Evolutionary conservation across 1,284 basidiomycete species (phyloP), one percentile per base, ranked within the genome.

Genomic region (Rhizopogon hawkerae): DNA sequence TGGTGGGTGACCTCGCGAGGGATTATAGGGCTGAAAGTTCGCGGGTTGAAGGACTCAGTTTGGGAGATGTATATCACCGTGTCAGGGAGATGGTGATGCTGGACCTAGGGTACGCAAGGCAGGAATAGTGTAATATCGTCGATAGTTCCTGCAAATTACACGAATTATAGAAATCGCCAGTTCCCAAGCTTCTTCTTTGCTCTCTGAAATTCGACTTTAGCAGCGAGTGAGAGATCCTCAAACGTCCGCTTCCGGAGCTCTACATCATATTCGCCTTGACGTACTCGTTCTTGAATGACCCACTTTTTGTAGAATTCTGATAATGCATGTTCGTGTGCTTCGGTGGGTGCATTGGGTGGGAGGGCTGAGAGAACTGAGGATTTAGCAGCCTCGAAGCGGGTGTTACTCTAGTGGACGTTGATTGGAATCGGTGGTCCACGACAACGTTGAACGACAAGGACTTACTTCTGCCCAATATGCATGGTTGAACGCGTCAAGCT

Each of bases 381-480:
- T 61, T 81, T 84, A 23, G 77, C 85, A 11, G 72, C 68, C 58
- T 85, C 78, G 58, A 89, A 89, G 14, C 86, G 80, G 6, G 71
- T 72, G 59, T 89, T 89, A 58, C 77, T 85, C 87, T 89, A 57
- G 1, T 48, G 31, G 38, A 24, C 37, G 43, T 26, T 16, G 43
- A 39, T 48, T 49, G 44, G 38, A 50, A 24, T n/a, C 21, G 14
- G 7, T 29, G 1, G 11, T 16, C 9, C n/a, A 18, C 42, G 8
- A 23, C 23, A 14, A 33, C 18, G 1, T 6, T 0, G 38, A 35
- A 31, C 26, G 38, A 39, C 26, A 47, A 14, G 37, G 21, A 73
- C 84, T 57, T 58, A 89, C 86, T 50, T 89, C 81, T 44, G 77
- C 65, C 86, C 86, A 89, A 60, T 87, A 89, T 33, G 73, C 68